phyloP scores from a whole-genome alignment of 257 asterid genomes.

The Solanum arcanum region DNA sequence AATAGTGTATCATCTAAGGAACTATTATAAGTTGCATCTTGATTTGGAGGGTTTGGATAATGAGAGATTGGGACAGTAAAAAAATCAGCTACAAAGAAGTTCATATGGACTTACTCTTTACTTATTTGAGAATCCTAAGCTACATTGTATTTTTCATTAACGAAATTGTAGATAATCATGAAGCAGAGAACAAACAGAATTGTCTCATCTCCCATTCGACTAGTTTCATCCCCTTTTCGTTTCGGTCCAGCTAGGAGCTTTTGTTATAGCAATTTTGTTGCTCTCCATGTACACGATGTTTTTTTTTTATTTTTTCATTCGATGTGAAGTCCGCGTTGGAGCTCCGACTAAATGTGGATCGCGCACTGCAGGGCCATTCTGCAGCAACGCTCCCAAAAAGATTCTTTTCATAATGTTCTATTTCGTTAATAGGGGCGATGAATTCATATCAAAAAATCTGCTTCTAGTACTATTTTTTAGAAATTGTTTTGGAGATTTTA shows the following conservation, averaged over 20 bases:
- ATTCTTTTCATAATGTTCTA: too few species aligned
- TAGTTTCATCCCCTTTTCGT: not conserved
- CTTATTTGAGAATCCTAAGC: not conserved
- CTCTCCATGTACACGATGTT: not conserved
- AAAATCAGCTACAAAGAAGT: not conserved
- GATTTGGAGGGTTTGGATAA: conserved; percentile 46
- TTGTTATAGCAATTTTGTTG: not conserved
- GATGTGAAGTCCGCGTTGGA: too few species aligned
- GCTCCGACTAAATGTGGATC: not conserved
- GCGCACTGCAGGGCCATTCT: not conserved
- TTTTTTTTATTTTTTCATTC: rapidly evolving
- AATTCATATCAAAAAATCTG: not conserved
- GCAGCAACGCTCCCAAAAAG: too few species aligned
- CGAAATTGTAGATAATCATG: not conserved
- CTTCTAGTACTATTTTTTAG: not conserved
- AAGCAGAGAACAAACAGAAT: not conserved
- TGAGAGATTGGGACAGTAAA: conserved; percentile 31
- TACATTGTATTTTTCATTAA: not conserved
- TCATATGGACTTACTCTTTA: not conserved
- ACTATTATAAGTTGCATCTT: conserved; percentile 64
- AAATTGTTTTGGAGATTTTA: not conserved
- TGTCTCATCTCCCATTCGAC: not conserved
- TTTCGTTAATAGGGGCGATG: not conserved
- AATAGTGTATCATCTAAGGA: conserved; percentile 60
- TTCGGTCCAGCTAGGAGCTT: not conserved